Evolutionary conservation across 371 early-diverging fungal species (phyloP).

Genomic region (Umbelopsis sp.): DNA sequence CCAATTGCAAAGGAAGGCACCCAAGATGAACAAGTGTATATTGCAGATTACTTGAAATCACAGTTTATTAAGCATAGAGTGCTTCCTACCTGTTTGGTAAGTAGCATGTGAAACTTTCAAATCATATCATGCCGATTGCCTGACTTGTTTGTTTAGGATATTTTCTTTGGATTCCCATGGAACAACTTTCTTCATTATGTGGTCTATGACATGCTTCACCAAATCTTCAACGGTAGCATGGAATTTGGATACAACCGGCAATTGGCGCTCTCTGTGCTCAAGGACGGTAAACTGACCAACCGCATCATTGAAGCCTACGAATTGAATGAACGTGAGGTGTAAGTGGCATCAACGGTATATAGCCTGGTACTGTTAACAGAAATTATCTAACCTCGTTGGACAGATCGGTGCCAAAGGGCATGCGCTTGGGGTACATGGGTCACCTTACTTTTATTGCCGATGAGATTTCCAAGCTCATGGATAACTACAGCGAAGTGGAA

Average conservation of each 20-base stretch:
- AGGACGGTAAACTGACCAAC: slow-evolving; percentile 66
- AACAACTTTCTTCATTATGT: slow-evolving; percentile 97
- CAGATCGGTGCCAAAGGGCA: slow-evolving; percentile 74
- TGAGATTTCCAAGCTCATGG: slow-evolving; percentile 86
- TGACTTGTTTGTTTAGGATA: slow-evolving; percentile 36
- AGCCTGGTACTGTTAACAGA: no score
- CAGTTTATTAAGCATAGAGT: slow-evolving; percentile 67
- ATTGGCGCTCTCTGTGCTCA: slow-evolving; percentile 78
- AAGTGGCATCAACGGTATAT: not conserved
- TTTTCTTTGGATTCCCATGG: slow-evolving; percentile 92
- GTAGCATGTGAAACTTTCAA: slow-evolving; percentile 12
- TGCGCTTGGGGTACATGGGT: slow-evolving; percentile 96
- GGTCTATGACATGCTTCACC: slow-evolving; percentile 95
- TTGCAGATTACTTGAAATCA: slow-evolving; percentile 72
- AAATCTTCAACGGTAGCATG: slow-evolving; percentile 87
- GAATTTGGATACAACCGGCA: slow-evolving; percentile 64
- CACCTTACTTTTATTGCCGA: slow-evolving; percentile 96
- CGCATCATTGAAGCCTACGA: slow-evolving; percentile 45
- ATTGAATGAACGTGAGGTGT: slow-evolving; percentile 44
- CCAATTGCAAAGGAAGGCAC: not conserved
- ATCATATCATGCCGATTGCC: no score
- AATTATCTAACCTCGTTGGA: slow-evolving; percentile 25
- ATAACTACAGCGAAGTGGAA: slow-evolving; percentile 63
- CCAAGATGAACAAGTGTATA: slow-evolving; percentile 36
- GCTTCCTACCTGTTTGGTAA: slow-evolving; percentile 60